Conservation (phyloP, 108 stramenopile genomes). For the Cylindrotheca fusiformis region DNA sequence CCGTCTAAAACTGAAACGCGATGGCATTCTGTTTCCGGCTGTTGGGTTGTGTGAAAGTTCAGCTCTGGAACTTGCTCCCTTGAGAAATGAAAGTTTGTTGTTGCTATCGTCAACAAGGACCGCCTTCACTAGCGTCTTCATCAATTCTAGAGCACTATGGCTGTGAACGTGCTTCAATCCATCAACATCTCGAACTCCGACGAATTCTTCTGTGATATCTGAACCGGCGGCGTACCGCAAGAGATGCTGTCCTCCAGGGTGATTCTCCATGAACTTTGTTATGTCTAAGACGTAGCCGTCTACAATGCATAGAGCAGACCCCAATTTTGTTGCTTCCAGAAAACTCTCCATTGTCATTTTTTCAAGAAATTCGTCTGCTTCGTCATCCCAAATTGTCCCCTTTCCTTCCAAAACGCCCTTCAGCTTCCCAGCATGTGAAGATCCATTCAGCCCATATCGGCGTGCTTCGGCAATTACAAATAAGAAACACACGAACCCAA, state of each 20-base stretch:
- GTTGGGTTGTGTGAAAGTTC: background rate
- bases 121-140: constrained; percentile 16
- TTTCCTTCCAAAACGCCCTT: constrained; percentile 1
- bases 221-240: constrained; percentile 21
- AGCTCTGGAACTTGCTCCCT: background rate
- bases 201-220: constrained; percentile 22
- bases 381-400: constrained; percentile 5
- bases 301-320: constrained; percentile 13
- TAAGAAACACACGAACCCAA: constrained; percentile 1
- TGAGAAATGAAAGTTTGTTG: background rate
- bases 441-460: background rate
- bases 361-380: constrained; percentile 7
- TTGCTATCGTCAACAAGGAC: constrained; percentile 6
- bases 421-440: constrained; percentile 1
- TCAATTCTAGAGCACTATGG: constrained; percentile 7
- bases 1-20: background rate
- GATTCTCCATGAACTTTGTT: constrained; percentile 8
- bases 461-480: constrained; percentile 23
- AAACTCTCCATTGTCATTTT: constrained; percentile 29
- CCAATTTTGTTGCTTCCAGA: constrained; percentile 17
- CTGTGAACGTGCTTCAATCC: constrained; percentile 19
- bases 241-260: constrained; percentile 25
- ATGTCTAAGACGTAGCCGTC: constrained; percentile 30
- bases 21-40: background rate
- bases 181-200: constrained; percentile 15